Evolutionary conservation across 2,329 filamentous ascomycete genomes (phyloP).

Genomic region (Penicillium sp.): DNA sequence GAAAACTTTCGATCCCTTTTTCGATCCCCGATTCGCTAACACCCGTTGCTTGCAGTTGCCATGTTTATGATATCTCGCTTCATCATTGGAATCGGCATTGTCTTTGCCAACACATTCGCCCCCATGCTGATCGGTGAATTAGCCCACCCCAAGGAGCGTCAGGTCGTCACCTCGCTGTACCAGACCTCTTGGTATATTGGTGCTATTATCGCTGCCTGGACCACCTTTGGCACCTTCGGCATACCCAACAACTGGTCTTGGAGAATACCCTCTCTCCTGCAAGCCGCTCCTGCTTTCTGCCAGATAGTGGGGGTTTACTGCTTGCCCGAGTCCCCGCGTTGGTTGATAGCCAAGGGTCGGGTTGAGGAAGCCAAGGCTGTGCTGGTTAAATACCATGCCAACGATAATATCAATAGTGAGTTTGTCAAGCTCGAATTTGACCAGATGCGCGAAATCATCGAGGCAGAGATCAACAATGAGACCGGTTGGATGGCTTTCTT

Average conservation of each 20-base stretch:
- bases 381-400: constrained; percentile 50
- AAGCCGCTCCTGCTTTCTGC: constrained; percentile 35
- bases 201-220: constrained; percentile 30
- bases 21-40: too few species aligned
- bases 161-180: constrained; percentile 60
- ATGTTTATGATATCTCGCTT: too few species aligned
- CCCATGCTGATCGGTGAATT: constrained; percentile 61
- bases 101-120: constrained; percentile 59
- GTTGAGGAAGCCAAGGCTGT: constrained; percentile 30
- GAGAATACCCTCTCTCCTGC: constrained; percentile 50
- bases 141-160: constrained; percentile 60
- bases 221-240: constrained; percentile 32
- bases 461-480: too few species aligned
- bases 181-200: constrained; percentile 49
- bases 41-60: too few species aligned
- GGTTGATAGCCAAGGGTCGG: constrained; percentile 29
- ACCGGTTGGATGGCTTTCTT: constrained; percentile 30
- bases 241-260: constrained; percentile 45
- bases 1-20: too few species aligned
- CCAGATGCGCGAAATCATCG: too few species aligned
- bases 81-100: constrained; percentile 63
- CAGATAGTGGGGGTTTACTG: constrained; percentile 31
- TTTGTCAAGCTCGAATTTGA: constrained; percentile 59
- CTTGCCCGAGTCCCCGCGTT: constrained; percentile 30
- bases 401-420: constrained; percentile 51